Conservation (phyloP, 352 stramenopile genomes). For the Hyaloperonospora brassicae region DNA sequence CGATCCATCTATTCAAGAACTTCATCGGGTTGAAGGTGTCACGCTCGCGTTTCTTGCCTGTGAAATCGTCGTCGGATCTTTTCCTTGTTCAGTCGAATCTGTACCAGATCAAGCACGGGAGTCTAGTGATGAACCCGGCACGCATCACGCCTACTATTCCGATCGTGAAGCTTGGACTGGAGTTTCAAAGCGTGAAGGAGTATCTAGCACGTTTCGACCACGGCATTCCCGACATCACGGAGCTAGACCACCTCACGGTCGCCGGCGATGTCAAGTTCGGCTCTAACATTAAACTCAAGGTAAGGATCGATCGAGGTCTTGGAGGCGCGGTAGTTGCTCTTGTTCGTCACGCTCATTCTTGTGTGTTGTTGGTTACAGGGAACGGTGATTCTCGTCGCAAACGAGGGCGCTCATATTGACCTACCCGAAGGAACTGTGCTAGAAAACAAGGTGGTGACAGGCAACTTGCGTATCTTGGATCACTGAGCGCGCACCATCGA, state of each 20-base stretch:
- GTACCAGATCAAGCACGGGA: constrained; percentile 90
- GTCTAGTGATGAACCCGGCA: constrained; percentile 81
- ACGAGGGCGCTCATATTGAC: constrained; percentile 90
- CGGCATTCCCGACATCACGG: constrained; percentile 89
- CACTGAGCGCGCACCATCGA: constrained; percentile 43
- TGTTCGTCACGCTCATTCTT: not conserved
- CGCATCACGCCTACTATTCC: constrained; percentile 80
- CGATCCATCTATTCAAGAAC: constrained; percentile 98
- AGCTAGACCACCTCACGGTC: constrained; percentile 91
- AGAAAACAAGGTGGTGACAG: constrained; percentile 92
- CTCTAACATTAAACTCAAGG: constrained; percentile 87
- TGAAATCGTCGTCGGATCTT: constrained; percentile 99
- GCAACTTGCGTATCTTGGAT: constrained; percentile 90
- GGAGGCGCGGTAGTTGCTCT: not conserved
- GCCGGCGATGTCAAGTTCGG: constrained; percentile 90
- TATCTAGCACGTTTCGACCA: constrained; percentile 82
- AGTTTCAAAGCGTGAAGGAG: constrained; percentile 87
- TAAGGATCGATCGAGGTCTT: constrained; percentile 15
- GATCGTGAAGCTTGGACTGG: constrained; percentile 89
- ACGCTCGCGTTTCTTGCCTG: constrained; percentile 94
- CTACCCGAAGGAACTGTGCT: constrained; percentile 89
- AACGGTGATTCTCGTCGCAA: constrained; percentile 92
- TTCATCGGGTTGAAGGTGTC: constrained; percentile 94
- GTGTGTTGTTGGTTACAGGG: constrained; percentile 40
- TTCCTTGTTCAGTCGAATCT: constrained; percentile 91